Evolutionary conservation across 2,329 filamentous ascomycete species (phyloP), one percentile per base, ranked within the genome.

Genomic region (Pseudocercospora ulei): DNA sequence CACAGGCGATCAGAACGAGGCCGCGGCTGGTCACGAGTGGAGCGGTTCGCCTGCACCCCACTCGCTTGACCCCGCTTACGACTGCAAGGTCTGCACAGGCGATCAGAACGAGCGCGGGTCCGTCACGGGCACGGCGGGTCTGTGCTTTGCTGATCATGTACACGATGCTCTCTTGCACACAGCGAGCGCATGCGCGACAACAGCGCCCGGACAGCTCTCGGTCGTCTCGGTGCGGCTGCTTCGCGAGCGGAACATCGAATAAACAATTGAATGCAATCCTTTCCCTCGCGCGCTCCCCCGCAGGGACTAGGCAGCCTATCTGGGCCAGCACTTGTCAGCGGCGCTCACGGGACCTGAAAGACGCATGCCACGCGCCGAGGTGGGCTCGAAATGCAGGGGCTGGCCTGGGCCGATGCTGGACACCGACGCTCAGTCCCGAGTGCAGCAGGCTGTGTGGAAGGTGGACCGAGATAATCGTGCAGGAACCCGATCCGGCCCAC

Each of bases 401-500:
- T 13, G 18, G 8, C 18, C 14, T 20, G 8, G 30, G 20, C 14
- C 5, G 11, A n/a, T 7, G 11, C n/a, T n/a, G n/a, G n/a, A n/a
- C n/a, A n/a, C n/a, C n/a, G n/a, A n/a, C n/a, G n/a, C n/a, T n/a
- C n/a, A n/a, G n/a, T n/a, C n/a, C n/a, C n/a, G n/a, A n/a, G n/a
- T n/a, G n/a, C n/a, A n/a, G n/a, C n/a, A n/a, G n/a, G 6, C 23
- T n/a, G 9, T 33, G 6, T 12, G n/a, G 18, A n/a, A 33, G 30
- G 30, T 33, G 17, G 6, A 33, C 30, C 30, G 30, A 33, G 30
- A 23, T 6, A 8, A 22, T 23, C 14, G 30, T 33, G 30, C 17
- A 13, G 7, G 9, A n/a, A n/a, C 23, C n/a, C 23, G 30, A 22
- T 7, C 30, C 30, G 23, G 18, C 8, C 30, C 18, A 12, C 11